A percentile compares a stretch with the other conserved stretches of the same genome.
Evolutionary conservation across 805 yeast genomes (phyloP).

Genomic region (Barnettozyma vustinii): DNA sequence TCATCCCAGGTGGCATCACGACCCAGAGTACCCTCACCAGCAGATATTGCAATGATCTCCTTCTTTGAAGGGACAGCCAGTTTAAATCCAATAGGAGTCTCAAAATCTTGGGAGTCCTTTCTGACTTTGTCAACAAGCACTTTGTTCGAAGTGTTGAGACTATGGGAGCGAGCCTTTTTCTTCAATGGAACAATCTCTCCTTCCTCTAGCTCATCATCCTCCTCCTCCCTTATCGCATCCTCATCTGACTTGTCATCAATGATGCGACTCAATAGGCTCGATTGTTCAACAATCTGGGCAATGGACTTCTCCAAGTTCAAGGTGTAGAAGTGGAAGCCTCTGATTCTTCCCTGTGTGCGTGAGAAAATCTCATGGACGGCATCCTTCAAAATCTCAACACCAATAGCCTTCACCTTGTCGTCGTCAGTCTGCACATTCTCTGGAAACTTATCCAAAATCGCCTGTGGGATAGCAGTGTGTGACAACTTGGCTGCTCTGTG

Average conservation of each 20-base stretch:
- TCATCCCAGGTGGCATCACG: conserved; percentile 97
- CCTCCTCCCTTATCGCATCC: conserved; percentile 29
- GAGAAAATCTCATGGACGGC: conserved; percentile 53
- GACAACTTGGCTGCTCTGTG: conserved; percentile 84
- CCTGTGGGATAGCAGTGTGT: conserved; percentile 74
- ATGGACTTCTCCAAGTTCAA: conserved; percentile 88
- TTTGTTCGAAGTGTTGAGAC: conserved; percentile 35
- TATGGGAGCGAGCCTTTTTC: conserved; percentile 17
- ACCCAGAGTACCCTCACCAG: conserved; percentile 80
- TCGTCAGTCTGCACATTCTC: conserved; percentile 59
- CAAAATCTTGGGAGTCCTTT: conserved; percentile 23
- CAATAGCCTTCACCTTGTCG: conserved; percentile 73
- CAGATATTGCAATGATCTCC: conserved; percentile 68
- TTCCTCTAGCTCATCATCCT: conserved; percentile 17
- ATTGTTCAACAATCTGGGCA: conserved; percentile 71
- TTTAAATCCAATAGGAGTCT: conserved; percentile 20
- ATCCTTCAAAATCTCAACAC: conserved; percentile 67
- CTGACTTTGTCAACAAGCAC: conserved; percentile 29
- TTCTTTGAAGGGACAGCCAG: conserved; percentile 38
- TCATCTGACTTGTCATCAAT: conserved; percentile 37
- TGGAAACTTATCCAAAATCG: conserved; percentile 49
- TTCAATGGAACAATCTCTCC: conserved; percentile 3
- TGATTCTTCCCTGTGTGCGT: conserved; percentile 51
- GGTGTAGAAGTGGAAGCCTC: conserved; percentile 89
- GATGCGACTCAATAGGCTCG: conserved; percentile 47